Base-by-base conservation (phyloP, 1,284 basidiomycete genomes). In the Pisolithus thermaeus region DNA sequence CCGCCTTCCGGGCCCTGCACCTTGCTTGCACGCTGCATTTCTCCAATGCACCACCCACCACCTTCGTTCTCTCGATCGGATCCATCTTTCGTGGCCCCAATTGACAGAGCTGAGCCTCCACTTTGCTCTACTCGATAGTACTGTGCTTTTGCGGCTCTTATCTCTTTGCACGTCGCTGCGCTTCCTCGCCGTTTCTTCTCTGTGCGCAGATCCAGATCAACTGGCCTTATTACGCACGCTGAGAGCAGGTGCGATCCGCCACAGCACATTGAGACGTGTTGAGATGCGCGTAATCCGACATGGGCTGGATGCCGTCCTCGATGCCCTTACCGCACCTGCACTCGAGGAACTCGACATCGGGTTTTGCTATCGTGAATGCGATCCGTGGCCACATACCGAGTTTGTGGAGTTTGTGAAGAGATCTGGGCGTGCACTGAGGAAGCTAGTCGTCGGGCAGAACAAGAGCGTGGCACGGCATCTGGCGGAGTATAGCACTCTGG, bases 261-360 rank as follows among this genome's bases (percentile, higher is more conserved):
- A 68, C n/a, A 43, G 48, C 12, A 45, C 23, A 0, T 32, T 66
- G n/a, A 60, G 50, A 23, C 61, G 59, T 41, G 46, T 66, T 39
- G 67, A 67, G 20, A 55, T 68, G 46, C 67, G 63, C 22, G 57
- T 67, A 32, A 58, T 66, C 16, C 58, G 62, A 8, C 61, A 60
- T 3, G 57, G 63, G 27, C 56, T 66, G 3, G 60, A 52, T 25
- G 25, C 14, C 3, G 38, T 69, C 11, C 58, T 66, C 3, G 30
- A 27, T 23, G 53, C 51, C 0, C 52, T 66, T 28, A 53, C 56
- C 0, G 43, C 68, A 22, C 65, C 64, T 8, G 61, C 56, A 8
- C 62, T 66, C 28, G 59, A 69, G n/a, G 67, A 68, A 23, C 55
- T 66, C 20, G 64, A 70, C 14, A 44, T 66, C 7, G 64, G 61